A percentile compares a stretch with the other conserved stretches of the same genome.
phyloP scores from a whole-genome alignment of 345 rosid species.

The Ailanthus altissimus region DNA sequence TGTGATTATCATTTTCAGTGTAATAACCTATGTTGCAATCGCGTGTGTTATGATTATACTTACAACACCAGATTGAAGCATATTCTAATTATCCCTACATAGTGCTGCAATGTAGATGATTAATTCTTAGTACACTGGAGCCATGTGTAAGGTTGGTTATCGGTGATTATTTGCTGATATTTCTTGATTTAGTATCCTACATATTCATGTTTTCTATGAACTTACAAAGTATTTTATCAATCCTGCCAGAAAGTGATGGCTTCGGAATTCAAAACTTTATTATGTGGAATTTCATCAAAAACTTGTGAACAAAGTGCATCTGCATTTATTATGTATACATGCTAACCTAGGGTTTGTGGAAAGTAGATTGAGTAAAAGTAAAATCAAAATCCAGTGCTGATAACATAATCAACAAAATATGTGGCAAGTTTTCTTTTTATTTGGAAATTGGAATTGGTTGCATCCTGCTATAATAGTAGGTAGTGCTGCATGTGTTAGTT shows the following conservation, averaged over 20 bases:
- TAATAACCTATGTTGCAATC: no score
- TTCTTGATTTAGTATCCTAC: not conserved
- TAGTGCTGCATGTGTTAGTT: constrained; percentile 14
- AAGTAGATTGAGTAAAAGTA: constrained; percentile 2
- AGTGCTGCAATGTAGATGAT: not conserved
- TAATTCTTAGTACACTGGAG: not conserved
- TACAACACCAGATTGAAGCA: not conserved
- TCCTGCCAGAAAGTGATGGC: not conserved
- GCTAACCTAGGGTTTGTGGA: not conserved
- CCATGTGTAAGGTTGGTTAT: not conserved
- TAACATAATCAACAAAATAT: not conserved
- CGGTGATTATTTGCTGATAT: no score
- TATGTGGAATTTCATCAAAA: not conserved
- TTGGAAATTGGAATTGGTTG: constrained; percentile 4
- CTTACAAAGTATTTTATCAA: not conserved
- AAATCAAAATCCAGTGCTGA: constrained; percentile 3
- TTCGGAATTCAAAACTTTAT: not conserved
- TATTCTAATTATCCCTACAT: not conserved
- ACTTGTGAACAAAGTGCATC: not conserved
- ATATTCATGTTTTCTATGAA: not conserved
- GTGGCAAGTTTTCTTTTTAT: constrained; percentile 6
- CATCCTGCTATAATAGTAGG: not conserved
- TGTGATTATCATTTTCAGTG: no score
- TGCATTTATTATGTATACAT: not conserved
- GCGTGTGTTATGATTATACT: not conserved